A percentile compares a stretch with the other conserved stretches of the same genome.
phyloP scores from a whole-genome alignment of 2,329 filamentous ascomycete genomes.

The Davidsoniella neocaledoniae region DNA sequence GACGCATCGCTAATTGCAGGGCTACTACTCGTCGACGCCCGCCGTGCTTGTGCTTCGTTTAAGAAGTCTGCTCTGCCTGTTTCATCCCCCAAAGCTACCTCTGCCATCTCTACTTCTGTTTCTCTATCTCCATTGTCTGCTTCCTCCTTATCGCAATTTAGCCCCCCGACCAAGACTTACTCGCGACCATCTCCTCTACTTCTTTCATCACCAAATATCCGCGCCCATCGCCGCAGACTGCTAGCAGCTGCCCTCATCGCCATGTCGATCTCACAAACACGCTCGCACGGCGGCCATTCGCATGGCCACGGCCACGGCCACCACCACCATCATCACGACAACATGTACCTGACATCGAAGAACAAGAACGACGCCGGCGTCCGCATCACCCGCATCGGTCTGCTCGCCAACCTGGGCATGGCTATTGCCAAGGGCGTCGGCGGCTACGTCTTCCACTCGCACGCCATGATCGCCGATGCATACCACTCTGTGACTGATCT shows the following conservation, averaged over 20 bases:
- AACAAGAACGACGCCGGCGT: constrained; percentile 57
- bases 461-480: constrained; percentile 81
- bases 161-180: constrained; percentile 12
- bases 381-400: constrained; percentile 37
- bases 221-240: constrained; percentile 3
- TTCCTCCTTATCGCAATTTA: constrained; percentile 7
- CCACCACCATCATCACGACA: constrained; percentile 78
- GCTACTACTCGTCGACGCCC: background rate
- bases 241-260: constrained; percentile 6
- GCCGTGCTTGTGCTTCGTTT: background rate
- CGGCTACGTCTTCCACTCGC: constrained; percentile 87
- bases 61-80: background rate
- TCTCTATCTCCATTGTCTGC: constrained; percentile 6
- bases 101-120: background rate
- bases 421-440: constrained; percentile 83
- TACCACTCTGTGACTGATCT: constrained; percentile 93
- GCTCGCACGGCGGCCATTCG: constrained; percentile 7
- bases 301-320: constrained; percentile 42
- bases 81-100: background rate
- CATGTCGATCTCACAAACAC: constrained; percentile 5
- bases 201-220: background rate
- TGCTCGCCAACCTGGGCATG: constrained; percentile 80
- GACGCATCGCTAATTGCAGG: constrained; percentile 3
- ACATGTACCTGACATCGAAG: constrained; percentile 82
- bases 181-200: constrained; percentile 1